Evolutionary conservation across 2,329 filamentous ascomycete genomes (phyloP).

Genomic region (Clarireedia homoeocarpa): DNA sequence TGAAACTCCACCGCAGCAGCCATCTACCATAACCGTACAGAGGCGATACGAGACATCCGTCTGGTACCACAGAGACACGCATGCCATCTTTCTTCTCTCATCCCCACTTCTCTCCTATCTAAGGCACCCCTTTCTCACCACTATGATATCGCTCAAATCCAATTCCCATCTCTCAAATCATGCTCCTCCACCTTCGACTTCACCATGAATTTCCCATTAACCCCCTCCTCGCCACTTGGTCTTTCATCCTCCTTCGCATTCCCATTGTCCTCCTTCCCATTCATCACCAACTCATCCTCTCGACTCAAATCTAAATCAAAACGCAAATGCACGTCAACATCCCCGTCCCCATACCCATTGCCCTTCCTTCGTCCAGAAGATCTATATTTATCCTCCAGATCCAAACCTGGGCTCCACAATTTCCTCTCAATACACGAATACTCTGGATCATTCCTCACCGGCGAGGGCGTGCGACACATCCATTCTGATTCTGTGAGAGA

Average conservation of each 20-base stretch:
- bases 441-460: conserved; percentile 3
- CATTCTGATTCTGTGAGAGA: conserved; percentile 22
- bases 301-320: not conserved
- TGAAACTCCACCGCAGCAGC: too few relatives aligned
- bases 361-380: not conserved
- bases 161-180: conserved; percentile 9
- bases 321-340: not conserved
- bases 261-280: not conserved
- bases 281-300: not conserved
- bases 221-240: not conserved
- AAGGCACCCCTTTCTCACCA: not conserved
- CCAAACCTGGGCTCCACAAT: conserved; percentile 5
- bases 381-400: not conserved
- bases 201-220: not conserved
- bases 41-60: too few relatives aligned
- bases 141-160: conserved; percentile 8
- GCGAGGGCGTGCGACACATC: conserved; percentile 22
- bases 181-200: too few relatives aligned
- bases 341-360: not conserved
- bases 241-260: not conserved
- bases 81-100: too few relatives aligned
- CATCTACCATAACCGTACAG: too few relatives aligned
- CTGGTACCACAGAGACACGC: too few relatives aligned
- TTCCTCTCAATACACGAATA: not conserved
- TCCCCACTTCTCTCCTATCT: too few relatives aligned